A percentile compares a stretch with the other conserved stretches of the same genome.
Conservation (phyloP, 2,329 filamentous ascomycete genomes). For the Talaromyces sp. region DNA sequence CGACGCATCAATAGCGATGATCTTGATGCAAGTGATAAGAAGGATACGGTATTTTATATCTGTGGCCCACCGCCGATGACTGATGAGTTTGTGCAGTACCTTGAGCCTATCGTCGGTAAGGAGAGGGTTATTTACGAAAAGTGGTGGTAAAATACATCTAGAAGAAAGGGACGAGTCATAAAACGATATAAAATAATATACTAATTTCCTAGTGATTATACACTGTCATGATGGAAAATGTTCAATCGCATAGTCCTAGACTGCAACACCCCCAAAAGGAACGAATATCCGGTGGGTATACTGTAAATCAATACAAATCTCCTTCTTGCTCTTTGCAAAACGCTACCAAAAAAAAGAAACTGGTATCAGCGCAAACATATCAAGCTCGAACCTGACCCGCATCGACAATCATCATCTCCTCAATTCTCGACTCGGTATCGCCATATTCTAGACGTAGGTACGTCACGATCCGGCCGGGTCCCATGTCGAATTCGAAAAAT, state of each 20-base stretch:
- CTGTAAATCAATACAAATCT: not conserved
- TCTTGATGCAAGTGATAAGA: conserved; percentile 22
- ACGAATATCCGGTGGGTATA: conserved; percentile 3
- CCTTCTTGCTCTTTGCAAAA: not conserved
- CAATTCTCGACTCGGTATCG: conserved; percentile 47
- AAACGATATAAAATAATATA: not conserved
- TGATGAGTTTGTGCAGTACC: conserved; percentile 54
- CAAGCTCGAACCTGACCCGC: conserved; percentile 37
- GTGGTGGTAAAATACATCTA: conserved; percentile 51
- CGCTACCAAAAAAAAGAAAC: not conserved
- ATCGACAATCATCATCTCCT: conserved; percentile 59
- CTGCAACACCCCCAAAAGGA: not conserved
- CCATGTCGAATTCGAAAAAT: conserved; percentile 90
- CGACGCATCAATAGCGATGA: conserved; percentile 36
- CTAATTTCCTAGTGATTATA: not conserved
- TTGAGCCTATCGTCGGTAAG: conserved; percentile 35
- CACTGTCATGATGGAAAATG: not conserved
- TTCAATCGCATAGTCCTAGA: not conserved
- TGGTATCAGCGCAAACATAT: conserved; percentile 19
- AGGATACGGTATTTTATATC: conserved; percentile 55
- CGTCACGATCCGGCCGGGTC: conserved; percentile 78
- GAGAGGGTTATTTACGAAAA: conserved; percentile 55
- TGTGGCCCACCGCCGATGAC: conserved; percentile 67
- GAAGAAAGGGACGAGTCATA: not conserved
- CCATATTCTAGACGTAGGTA: conserved; percentile 83